Conservation (phyloP, 2,329 filamentous ascomycete species). For the Leptographium radiaticola region DNA sequence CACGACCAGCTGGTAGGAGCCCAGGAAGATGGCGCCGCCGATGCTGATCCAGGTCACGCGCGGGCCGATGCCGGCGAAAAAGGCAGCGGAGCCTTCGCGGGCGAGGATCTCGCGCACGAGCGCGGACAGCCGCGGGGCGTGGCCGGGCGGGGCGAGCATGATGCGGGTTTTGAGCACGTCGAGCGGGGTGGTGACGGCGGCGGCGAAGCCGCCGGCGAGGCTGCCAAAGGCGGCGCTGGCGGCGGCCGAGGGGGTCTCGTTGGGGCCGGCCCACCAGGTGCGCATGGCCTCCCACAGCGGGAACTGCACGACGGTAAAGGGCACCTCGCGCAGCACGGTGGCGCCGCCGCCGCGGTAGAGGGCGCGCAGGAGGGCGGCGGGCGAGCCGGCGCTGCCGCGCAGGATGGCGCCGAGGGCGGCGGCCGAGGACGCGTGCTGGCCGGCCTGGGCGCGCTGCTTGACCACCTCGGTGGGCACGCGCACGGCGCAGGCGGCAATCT, state of each 20-base stretch:
- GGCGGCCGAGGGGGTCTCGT: constrained; percentile 36
- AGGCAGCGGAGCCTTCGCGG: constrained; percentile 51
- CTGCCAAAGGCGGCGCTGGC: constrained; percentile 83
- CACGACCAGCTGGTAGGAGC: constrained; percentile 80
- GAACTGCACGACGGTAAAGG: constrained; percentile 95
- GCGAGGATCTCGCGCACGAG: constrained; percentile 53
- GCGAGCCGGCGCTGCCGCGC: constrained; percentile 17
- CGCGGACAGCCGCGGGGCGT: constrained; percentile 31
- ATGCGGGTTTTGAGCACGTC: constrained; percentile 95
- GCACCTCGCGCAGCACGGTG: constrained; percentile 89
- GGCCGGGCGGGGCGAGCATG: constrained; percentile 69
- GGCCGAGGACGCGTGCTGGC: constrained; percentile 58
- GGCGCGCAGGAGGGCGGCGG: constrained; percentile 57
- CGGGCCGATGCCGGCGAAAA: constrained; percentile 68
- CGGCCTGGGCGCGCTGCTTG: constrained; percentile 91
- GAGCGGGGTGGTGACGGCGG: constrained; percentile 78
- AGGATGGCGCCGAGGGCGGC: constrained; percentile 60
- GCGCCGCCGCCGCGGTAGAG: constrained; percentile 87
- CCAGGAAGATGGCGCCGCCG: constrained; percentile 87
- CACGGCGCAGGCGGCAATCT: constrained; percentile 83
- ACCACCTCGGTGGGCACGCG: constrained; percentile 92
- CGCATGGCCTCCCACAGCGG: constrained; percentile 94
- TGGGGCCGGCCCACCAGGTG: constrained; percentile 38
- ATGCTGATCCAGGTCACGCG: constrained; percentile 89
- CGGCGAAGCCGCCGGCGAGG: constrained; percentile 70